phyloP scores from a whole-genome alignment of 2,329 filamentous ascomycete genomes.

The Talaromyces sp. region DNA sequence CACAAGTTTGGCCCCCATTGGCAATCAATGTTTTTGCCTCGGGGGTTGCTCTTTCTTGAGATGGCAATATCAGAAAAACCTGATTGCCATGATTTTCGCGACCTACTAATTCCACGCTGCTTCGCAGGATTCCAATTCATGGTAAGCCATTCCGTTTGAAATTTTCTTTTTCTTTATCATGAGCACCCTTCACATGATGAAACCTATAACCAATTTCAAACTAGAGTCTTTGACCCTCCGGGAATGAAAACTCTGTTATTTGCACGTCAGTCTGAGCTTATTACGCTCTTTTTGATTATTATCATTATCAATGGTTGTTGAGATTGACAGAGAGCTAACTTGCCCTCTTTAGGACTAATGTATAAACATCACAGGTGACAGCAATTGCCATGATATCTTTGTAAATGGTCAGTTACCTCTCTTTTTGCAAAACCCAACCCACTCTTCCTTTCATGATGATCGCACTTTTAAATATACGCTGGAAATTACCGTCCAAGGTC shows the following conservation, averaged over 20 bases:
- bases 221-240: conserved; percentile 95
- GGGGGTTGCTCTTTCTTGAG: conserved; percentile 1
- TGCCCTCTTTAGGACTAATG: conserved; percentile 20
- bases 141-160: conserved; percentile 31
- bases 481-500: conserved; percentile 95
- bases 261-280: conserved; percentile 86
- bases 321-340: conserved; percentile 24
- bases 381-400: background rate
- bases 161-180: conserved; percentile 12
- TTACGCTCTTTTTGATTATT: conserved; percentile 32
- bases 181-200: conserved; percentile 67
- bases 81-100: background rate
- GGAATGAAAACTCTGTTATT: conserved; percentile 77
- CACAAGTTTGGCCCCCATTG: conserved; percentile 19
- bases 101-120: conserved; percentile 10
- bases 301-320: conserved; percentile 16
- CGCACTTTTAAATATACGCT: conserved; percentile 67
- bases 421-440: conserved; percentile 38
- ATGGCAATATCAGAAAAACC: background rate
- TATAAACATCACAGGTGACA: background rate
- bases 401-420: conserved; percentile 28
- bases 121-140: conserved; percentile 15
- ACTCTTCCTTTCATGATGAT: conserved; percentile 58
- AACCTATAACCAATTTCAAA: conserved; percentile 74
- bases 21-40: conserved; percentile 24